A percentile compares a stretch with the other conserved stretches of the same genome.
Conservation (phyloP, 1,284 basidiomycete genomes). For the Sporisorium sorghi region DNA sequence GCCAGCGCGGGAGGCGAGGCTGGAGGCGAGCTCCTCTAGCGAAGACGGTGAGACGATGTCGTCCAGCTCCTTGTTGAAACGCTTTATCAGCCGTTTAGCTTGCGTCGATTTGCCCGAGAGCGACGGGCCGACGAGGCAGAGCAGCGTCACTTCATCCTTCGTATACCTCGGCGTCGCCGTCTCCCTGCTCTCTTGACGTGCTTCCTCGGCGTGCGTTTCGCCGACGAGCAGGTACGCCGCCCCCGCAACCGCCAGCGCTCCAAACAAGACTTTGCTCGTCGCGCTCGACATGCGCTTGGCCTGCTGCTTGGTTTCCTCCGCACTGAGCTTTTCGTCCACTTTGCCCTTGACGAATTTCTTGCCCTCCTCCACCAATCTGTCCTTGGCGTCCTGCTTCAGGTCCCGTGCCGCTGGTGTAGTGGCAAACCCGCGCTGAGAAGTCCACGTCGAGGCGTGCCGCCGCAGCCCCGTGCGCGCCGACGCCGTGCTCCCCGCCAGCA, state of each 20-base stretch:
- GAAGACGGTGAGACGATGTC: conserved; percentile 25
- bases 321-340: conserved; percentile 9
- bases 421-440: conserved; percentile 14
- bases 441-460: conserved; percentile 28
- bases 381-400: conserved; percentile 29
- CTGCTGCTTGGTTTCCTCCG: conserved; percentile 21
- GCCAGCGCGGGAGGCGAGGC: conserved; percentile 20
- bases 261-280: conserved; percentile 37
- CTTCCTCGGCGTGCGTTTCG: conserved; percentile 30
- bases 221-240: conserved; percentile 31
- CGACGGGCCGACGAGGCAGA: conserved; percentile 46
- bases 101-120: conserved; percentile 53
- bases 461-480: conserved; percentile 31
- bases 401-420: conserved; percentile 11
- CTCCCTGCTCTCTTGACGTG: background rate
- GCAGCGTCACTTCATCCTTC: conserved; percentile 38
- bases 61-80: conserved; percentile 40
- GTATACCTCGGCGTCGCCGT: conserved; percentile 18
- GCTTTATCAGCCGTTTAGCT: conserved; percentile 44
- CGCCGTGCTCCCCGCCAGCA: conserved; percentile 38
- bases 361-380: conserved; percentile 32
- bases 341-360: conserved; percentile 37
- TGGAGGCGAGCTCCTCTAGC: conserved; percentile 24
- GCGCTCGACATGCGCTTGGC: conserved; percentile 26
- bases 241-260: conserved; percentile 24